These are phyloP conservation scores for Martiniozyma asiatica DNA, from an alignment of 1,139 yeast species.

Conservation along the genomic window DNA sequence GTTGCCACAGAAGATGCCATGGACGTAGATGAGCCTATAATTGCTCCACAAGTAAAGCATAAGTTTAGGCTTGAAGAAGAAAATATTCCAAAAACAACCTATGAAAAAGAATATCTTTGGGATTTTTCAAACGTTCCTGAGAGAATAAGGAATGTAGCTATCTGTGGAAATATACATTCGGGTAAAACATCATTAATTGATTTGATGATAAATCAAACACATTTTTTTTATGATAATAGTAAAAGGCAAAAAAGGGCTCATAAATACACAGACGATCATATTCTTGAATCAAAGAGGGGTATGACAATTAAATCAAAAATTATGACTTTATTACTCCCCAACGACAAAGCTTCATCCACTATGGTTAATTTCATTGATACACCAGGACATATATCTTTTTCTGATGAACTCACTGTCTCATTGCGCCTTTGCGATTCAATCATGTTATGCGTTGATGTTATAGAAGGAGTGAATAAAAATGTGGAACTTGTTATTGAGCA, in stretches of 20 bases:
- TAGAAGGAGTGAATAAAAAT: slow-evolving; percentile 63
- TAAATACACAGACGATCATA: slow-evolving; percentile 61
- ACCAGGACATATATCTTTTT: slow-evolving; percentile 85
- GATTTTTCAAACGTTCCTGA: slow-evolving; percentile 34
- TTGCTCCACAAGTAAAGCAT: slow-evolving; percentile 39
- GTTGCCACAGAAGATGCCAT: slow-evolving; percentile 46
- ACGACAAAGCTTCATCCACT: slow-evolving; percentile 41
- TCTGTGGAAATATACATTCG: slow-evolving; percentile 74
- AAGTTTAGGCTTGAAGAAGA: slow-evolving; percentile 38
- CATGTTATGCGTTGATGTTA: slow-evolving; percentile 65
- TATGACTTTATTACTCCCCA: slow-evolving; percentile 49
- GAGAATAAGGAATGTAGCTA: slow-evolving; percentile 62
- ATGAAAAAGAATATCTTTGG: slow-evolving; percentile 49
- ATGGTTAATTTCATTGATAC: slow-evolving; percentile 63
- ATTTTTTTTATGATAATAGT: slow-evolving; percentile 23
- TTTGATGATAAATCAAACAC: slow-evolving; percentile 53
- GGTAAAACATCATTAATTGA: slow-evolving; percentile 85
- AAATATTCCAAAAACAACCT: slow-evolving; percentile 45
- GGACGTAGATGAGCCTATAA: slow-evolving; percentile 49
- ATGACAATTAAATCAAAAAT: slow-evolving; percentile 55
- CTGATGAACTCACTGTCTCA: slow-evolving; percentile 58
- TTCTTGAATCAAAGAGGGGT: slow-evolving; percentile 60
- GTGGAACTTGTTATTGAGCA: slow-evolving; percentile 38
- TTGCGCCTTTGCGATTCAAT: slow-evolving; percentile 53
- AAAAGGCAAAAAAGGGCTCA: slow-evolving; percentile 28